A percentile compares a stretch with the other conserved stretches of the same genome.
Conservation (phyloP, 1,284 basidiomycete species). For the Cronartium quercuum region DNA sequence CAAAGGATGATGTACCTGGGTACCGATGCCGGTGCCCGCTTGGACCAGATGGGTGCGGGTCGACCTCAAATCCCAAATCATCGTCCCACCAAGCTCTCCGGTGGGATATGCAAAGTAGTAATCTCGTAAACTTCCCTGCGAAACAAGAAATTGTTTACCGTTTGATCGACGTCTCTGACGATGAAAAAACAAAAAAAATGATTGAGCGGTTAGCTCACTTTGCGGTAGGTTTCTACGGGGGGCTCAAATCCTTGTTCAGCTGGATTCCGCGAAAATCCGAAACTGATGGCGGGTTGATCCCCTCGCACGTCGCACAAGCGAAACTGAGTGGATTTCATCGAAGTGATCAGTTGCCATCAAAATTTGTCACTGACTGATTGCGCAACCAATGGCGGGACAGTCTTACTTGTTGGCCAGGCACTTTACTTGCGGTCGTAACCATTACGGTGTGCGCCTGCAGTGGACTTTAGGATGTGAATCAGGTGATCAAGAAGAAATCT, state of each 20-base stretch:
- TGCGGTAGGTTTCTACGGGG: constrained; percentile 5
- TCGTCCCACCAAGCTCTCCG: neutral
- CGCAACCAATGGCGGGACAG: neutral
- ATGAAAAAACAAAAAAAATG: neutral
- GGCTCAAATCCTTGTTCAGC: neutral
- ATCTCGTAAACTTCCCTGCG: constrained; percentile 20
- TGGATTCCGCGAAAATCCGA: neutral
- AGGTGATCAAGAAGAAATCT: neutral
- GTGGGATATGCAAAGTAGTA: constrained; percentile 29
- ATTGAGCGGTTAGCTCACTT: neutral
- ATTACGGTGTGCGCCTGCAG: neutral
- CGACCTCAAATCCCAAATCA: constrained; percentile 28
- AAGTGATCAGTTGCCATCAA: constrained; percentile 8
- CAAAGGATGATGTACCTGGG: neutral
- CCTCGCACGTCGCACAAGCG: constrained; percentile 25
- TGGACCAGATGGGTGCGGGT: neutral
- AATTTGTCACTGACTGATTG: constrained; percentile 3
- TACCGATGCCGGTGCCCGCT: neutral
- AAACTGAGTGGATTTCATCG: constrained; percentile 23
- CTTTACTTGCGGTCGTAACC: neutral
- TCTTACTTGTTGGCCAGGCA: neutral
- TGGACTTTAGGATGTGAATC: neutral
- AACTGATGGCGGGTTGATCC: constrained; percentile 16
- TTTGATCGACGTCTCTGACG: neutral
- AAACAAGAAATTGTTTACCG: neutral